Evolutionary conservation across 2,329 filamentous ascomycete genomes (phyloP), one percentile per base, ranked within the genome.

Genomic region (Didymella segeticola): DNA sequence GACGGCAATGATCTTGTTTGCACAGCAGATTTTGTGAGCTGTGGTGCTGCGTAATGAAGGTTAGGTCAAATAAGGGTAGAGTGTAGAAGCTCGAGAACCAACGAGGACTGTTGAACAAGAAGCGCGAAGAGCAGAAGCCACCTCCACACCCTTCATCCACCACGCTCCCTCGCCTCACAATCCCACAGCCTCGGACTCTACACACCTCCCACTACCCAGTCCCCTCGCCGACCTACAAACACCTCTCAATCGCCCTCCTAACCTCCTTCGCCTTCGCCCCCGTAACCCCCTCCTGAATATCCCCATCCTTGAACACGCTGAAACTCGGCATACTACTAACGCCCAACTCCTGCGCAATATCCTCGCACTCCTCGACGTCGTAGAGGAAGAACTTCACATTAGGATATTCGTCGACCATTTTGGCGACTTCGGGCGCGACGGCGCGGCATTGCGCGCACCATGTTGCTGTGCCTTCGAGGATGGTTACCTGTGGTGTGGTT

Each of bases 291-390:
- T 62, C 62, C 36, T 63, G 60, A 29, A 68, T 67, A 63, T 69
- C 64, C 3, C 66, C 67, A 54, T 69, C 66, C 41, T 68, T 68
- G 15, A 70, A 68, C 7, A 69, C 56, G 30, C 62, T 67, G 39
- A 71, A 69, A 5, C 56, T 66, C 19, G 68, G 66, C 67, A 69
- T 67, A 45, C 61, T 54, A 27, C 56, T 49, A 0, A 71, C 67
- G 2, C 68, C 68, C 20, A 70, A 30, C 43, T 71, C 68, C 19
- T 70, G 68, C 49, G 67, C 68, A 22, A 70, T 62, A 46, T 71
- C 67, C 38, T 67, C 63, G 30, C 60, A 65, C 33, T 70, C 60
- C 20, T 70, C 68, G 12, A 71, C 66, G 26, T 71, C 67, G 45
- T 69, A 70, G 5, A 61, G 63, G 38, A 66, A 71, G 25, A 71